These are phyloP conservation scores for Blastobotrys raffinosifermentans DNA, from an alignment of 1,139 yeast species.

Conservation along the genomic window DNA sequence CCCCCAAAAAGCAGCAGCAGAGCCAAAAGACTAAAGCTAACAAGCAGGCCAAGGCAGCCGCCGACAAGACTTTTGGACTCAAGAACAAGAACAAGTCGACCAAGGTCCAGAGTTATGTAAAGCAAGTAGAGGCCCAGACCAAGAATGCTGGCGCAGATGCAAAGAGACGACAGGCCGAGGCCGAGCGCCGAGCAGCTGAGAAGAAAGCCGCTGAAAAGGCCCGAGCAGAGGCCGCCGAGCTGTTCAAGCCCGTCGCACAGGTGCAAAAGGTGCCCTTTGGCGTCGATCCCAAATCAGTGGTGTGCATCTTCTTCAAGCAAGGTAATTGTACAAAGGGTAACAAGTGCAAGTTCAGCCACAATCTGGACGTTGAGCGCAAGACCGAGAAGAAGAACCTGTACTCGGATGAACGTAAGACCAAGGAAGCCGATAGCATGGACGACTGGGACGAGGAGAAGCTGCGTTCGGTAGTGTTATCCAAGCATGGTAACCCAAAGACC, in stretches of 20 bases:
- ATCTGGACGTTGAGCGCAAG: conserved; percentile 77
- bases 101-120: conserved; percentile 81
- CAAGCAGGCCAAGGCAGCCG: conserved; percentile 63
- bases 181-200: conserved; percentile 71
- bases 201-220: conserved; percentile 89
- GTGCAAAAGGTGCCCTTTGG: conserved; percentile 93
- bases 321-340: conserved; percentile 86
- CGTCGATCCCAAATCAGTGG: conserved; percentile 91
- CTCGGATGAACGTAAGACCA: conserved; percentile 74
- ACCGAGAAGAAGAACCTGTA: conserved; percentile 88
- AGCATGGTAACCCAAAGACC: conserved; percentile 90
- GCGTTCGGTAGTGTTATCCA: conserved; percentile 76
- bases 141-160: conserved; percentile 44
- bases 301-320: conserved; percentile 86
- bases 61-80: conserved; percentile 91
- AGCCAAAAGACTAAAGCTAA: conserved; percentile 56
- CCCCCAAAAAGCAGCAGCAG: conserved; percentile 60
- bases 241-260: conserved; percentile 60
- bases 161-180: conserved; percentile 71
- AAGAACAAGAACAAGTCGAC: conserved; percentile 77
- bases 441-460: conserved; percentile 96
- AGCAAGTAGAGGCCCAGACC: conserved; percentile 67
- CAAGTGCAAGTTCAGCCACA: conserved; percentile 94
- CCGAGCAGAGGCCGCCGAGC: conserved; percentile 75
- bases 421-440: conserved; percentile 88